Evolutionary conservation across 2,329 filamentous ascomycete species (phyloP), one percentile per base, ranked within the genome.

Genomic region (Clarireedia hainanense): DNA sequence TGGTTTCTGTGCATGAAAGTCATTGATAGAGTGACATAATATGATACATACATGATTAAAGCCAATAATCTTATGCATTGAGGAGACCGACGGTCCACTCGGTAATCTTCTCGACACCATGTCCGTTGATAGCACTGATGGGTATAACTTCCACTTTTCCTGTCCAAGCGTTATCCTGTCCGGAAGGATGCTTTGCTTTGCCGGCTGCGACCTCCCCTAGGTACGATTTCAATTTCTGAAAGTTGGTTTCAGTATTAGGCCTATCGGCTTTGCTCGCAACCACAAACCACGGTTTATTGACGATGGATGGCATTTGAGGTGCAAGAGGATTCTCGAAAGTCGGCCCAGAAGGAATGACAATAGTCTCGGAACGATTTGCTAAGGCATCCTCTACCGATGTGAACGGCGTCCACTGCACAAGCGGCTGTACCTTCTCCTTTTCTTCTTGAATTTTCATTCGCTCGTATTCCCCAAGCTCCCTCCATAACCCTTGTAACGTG

Each of bases 211-310:
- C 78, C 4, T 74, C 74, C 4, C 80, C 76, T 4, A 99, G 72
- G 70, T 96, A 96, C 7, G 73, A 72, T 62, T 84, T 83, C 63
- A 99, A 74, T 51, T 74, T 72, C 37, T 71, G 72, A 69, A 89
- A 99, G 68, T 94, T 95, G 24, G 83, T 80, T 69, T 91, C 81
- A 2, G 94, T 95, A 3, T 80, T 80, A 3, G 85, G 81, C 54
- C 95, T 70, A 69, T 97, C 92, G 0, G 89, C 91, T 72, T 97
- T 97, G 20, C 91, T 96, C 1, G 89, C 92, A 45, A 96, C 84
- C 5, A 96, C 91, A 66, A 95, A 94, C 94, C 94, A 99, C 0
- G 94, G 91, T 74, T 99, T 99, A 36, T 81, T 82, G n/a, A 88
- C 88, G 62, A 97, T 95, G 46, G 63, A 64, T 3, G 61, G 61